Base-by-base conservation (phyloP, 1,139 yeast species). In the Hemisphaericaspora xylofermentans region DNA sequence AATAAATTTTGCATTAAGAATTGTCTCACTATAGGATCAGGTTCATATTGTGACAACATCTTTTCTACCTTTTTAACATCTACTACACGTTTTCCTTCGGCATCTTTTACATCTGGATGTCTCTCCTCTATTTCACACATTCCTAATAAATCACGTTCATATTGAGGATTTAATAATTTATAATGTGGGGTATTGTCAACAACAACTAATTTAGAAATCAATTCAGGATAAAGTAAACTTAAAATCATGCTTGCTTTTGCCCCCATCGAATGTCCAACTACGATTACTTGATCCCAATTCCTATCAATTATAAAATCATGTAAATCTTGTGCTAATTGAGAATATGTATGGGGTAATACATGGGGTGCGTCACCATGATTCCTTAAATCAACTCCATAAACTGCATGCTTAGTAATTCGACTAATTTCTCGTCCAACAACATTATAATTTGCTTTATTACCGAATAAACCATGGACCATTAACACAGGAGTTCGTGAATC, bases 251-350 rank as follows among this genome's bases (percentile, higher is more conserved):
- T 70, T 5, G 71, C 70, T 45, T 76, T 76, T 6, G 80, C 81
- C 0, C 82, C 82, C 69, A 77, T 66, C 19, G 78, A 74, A 50
- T 76, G 80, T 0, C 82, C 82, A 8, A 71, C 66, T 19, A 76
- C 45, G 10, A 68, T 60, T 12, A 63, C 64, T 25, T 57, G 50
- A 4, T 47, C 40, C 52, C 64, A 57, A 1, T 52, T 43, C 13
- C 61, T 57, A 18, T 53, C 51, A 12, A 74, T 45, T 2, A 47
- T 43, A 40, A 68, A 67, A 26, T 53, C 48, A 13, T 63, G 54
- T 13, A 78, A 63, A 50, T 79, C 84, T 3, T 55, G 51, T 1
- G 76, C 69, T 64, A 77, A 55, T 2, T 69, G 58, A 7, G 47
- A 28, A 49, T 78, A 77, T 39, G 63, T 64, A 51, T 67, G 69